phyloP scores from a whole-genome alignment of 2,329 filamentous ascomycete species.

The Talaromyces piceae region DNA sequence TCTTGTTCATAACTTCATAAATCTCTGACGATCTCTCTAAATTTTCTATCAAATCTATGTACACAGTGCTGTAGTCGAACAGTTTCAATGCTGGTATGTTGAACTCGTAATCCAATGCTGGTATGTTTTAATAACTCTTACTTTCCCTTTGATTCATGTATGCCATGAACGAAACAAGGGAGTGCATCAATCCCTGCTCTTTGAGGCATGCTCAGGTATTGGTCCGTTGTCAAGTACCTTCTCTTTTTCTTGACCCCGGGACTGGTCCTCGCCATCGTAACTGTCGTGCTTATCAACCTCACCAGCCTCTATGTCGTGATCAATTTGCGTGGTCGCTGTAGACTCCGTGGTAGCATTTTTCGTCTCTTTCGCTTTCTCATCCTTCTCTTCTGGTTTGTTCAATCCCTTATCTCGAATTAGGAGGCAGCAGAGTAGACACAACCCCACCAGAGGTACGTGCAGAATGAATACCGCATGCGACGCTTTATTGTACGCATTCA shows the following conservation, averaged over 20 bases:
- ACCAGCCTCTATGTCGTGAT: slow-evolving; percentile 1
- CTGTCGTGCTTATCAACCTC: slow-evolving; percentile 4
- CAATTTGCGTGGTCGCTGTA: slow-evolving; percentile 6
- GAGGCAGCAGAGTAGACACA: slow-evolving; percentile 44
- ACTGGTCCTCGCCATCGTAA: slow-evolving; percentile 9
- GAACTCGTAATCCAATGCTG: no score
- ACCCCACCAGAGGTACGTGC: slow-evolving; percentile 47
- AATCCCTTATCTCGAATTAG: slow-evolving; percentile 48
- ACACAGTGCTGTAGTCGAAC: no score
- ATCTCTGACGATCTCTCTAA: no score
- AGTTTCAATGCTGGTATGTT: no score
- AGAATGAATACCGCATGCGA: slow-evolving; percentile 51
- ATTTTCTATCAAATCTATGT: no score
- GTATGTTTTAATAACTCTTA: no score
- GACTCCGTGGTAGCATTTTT: slow-evolving; percentile 1
- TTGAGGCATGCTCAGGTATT: background rate
- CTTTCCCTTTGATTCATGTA: no score
- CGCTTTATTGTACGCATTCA: slow-evolving; percentile 47
- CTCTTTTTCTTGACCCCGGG: background rate
- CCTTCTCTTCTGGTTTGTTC: slow-evolving; percentile 25
- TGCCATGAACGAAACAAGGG: no score
- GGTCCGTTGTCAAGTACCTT: background rate
- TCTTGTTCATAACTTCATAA: no score
- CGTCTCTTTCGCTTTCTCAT: slow-evolving; percentile 4
- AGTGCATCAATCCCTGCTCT: background rate